Conservation (phyloP, 305 asterid genomes). For the Fraxinus ornus region DNA sequence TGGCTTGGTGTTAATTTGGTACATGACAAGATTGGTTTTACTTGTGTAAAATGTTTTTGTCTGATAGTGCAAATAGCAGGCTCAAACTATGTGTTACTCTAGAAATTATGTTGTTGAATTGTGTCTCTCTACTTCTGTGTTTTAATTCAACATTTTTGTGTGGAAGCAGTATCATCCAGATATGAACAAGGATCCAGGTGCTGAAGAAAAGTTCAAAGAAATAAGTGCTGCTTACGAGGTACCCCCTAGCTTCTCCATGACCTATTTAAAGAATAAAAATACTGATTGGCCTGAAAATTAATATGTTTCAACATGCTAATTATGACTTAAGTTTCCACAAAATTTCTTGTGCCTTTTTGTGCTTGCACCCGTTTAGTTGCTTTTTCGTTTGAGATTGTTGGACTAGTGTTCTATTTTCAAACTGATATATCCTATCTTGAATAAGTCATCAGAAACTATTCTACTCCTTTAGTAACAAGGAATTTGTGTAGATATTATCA, state of each 20-base stretch:
- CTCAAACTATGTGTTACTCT: slow-evolving; percentile 8
- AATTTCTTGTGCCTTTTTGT: slow-evolving; percentile 8
- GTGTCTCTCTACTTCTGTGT: background rate
- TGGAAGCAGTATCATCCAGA: slow-evolving; percentile 90
- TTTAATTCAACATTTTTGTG: slow-evolving; percentile 12
- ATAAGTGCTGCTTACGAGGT: slow-evolving; percentile 98
- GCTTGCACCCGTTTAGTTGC: slow-evolving; percentile 1
- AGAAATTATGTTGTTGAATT: background rate
- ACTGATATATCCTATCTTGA: background rate
- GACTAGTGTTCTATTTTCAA: background rate
- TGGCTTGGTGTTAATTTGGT: background rate
- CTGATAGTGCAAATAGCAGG: background rate
- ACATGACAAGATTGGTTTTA: background rate
- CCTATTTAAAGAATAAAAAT: background rate
- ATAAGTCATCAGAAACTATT: slow-evolving; percentile 19
- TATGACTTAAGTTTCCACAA: background rate
- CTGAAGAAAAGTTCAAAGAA: slow-evolving; percentile 93
- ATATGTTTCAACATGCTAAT: background rate
- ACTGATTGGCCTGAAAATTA: background rate
- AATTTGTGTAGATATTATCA: slow-evolving; percentile 68
- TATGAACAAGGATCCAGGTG: slow-evolving; percentile 72
- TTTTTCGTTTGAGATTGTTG: background rate
- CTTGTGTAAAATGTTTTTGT: background rate
- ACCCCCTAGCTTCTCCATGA: slow-evolving; percentile 6
- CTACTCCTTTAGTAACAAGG: slow-evolving; percentile 26